Evolutionary conservation across 2,329 filamentous ascomycete species (phyloP).

Genomic region (Ophiostoma piceae): DNA sequence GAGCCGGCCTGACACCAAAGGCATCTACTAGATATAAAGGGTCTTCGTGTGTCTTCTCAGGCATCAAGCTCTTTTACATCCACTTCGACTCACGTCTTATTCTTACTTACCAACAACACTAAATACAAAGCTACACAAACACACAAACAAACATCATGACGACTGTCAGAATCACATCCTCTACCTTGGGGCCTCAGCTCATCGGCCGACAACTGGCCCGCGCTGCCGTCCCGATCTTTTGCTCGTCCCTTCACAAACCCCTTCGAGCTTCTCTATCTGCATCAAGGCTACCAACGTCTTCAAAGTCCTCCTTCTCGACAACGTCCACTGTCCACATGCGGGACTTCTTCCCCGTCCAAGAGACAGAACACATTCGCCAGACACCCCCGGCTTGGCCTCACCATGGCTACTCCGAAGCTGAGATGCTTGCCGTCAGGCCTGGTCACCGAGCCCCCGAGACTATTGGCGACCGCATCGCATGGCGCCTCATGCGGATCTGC

Average conservation of each 20-base stretch:
- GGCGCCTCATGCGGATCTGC: constrained; percentile 68
- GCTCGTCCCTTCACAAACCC: constrained; percentile 13
- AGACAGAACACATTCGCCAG: constrained; percentile 56
- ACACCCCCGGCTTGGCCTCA: constrained; percentile 65
- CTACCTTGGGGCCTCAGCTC: constrained; percentile 19
- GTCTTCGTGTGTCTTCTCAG: neutral
- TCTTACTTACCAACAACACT: neutral
- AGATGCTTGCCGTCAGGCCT: constrained; percentile 69
- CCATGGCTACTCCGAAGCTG: constrained; percentile 67
- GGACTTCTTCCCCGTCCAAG: constrained; percentile 59
- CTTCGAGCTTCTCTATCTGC: constrained; percentile 19
- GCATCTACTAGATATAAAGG: neutral
- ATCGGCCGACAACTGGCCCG: constrained; percentile 20
- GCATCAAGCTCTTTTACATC: neutral
- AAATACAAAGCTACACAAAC: neutral
- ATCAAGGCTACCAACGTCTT: neutral
- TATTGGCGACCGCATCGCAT: constrained; percentile 71
- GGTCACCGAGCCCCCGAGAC: constrained; percentile 71
- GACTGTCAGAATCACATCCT: constrained; percentile 16
- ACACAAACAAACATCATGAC: constrained; percentile 22
- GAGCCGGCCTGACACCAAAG: neutral
- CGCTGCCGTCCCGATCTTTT: constrained; percentile 17
- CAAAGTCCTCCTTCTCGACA: constrained; percentile 44
- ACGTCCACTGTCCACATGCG: constrained; percentile 43
- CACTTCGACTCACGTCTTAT: neutral